Conservation (phyloP, 192 early-diverging fungal species). For the Entomortierella parvispora region DNA sequence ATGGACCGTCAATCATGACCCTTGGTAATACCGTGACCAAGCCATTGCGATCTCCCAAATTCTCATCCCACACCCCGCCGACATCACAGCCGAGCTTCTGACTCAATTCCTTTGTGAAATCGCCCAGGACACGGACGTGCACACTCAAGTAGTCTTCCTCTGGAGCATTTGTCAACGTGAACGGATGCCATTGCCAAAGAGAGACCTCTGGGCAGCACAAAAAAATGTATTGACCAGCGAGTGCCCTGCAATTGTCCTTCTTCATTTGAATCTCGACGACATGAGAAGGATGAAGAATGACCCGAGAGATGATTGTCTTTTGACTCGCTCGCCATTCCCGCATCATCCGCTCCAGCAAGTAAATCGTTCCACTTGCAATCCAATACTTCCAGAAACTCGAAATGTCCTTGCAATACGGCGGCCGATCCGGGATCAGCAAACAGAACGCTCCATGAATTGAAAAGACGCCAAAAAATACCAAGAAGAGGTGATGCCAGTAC, state of each 20-base stretch:
- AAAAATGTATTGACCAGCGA: slow-evolving; percentile 82
- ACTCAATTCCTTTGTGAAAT: slow-evolving; percentile 74
- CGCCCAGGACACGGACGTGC: slow-evolving; percentile 81
- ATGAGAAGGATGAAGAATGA: slow-evolving; percentile 79
- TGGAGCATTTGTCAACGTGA: slow-evolving; percentile 78
- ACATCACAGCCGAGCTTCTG: slow-evolving; percentile 74
- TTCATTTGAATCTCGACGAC: slow-evolving; percentile 79
- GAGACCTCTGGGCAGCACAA: slow-evolving; percentile 78
- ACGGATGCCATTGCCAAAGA: slow-evolving; percentile 80
- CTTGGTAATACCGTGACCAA: slow-evolving; percentile 57
- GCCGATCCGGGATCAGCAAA: slow-evolving; percentile 57
- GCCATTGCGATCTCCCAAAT: slow-evolving; percentile 45
- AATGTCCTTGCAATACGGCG: slow-evolving; percentile 56
- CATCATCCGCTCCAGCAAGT: slow-evolving; percentile 69
- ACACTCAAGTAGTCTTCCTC: slow-evolving; percentile 82
- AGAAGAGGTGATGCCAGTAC: slow-evolving; percentile 81
- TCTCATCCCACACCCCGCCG: slow-evolving; percentile 50
- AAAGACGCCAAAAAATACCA: slow-evolving; percentile 71
- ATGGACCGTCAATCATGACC: slow-evolving; percentile 79
- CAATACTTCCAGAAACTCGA: slow-evolving; percentile 70
- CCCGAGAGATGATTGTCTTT: slow-evolving; percentile 69
- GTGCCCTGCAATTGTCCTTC: slow-evolving; percentile 57
- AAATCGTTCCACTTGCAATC: slow-evolving; percentile 63
- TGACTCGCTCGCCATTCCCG: slow-evolving; percentile 69
- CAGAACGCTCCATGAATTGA: slow-evolving; percentile 75